Conservation (phyloP, 768 basidiomycete genomes). For the Paxillus rubicundulus region DNA sequence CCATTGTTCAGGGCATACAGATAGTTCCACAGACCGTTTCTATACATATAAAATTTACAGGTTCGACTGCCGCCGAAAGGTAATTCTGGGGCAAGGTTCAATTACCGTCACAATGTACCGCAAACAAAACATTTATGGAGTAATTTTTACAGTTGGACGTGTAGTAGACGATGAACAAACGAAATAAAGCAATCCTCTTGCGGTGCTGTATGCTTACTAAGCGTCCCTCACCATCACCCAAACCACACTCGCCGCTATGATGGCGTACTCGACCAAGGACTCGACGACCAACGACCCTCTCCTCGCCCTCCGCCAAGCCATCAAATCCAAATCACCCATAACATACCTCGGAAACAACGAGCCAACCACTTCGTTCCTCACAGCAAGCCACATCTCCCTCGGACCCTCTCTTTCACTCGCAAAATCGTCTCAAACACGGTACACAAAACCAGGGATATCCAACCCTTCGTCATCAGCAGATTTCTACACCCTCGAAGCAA, state of each 20-base stretch:
- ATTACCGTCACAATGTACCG: too few species aligned
- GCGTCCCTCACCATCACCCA: too few species aligned
- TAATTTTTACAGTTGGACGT: too few species aligned
- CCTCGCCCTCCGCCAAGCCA: constrained; percentile 57
- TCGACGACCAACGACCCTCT: constrained; percentile 44
- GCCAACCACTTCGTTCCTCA: constrained; percentile 45
- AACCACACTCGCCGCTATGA: neutral
- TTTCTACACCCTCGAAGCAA: constrained; percentile 75
- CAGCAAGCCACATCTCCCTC: constrained; percentile 67
- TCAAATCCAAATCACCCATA: constrained; percentile 51
- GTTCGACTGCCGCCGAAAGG: too few species aligned
- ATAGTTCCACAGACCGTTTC: too few species aligned
- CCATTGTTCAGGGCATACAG: too few species aligned
- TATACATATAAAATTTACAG: too few species aligned
- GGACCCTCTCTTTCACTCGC: constrained; percentile 52
- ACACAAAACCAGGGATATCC: constrained; percentile 58
- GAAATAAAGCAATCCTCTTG: too few species aligned
- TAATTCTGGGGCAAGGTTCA: too few species aligned
- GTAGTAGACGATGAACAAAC: too few species aligned
- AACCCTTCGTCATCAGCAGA: constrained; percentile 35
- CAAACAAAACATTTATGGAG: too few species aligned
- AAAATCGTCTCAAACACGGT: constrained; percentile 76
- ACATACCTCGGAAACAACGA: constrained; percentile 41
- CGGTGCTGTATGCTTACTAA: too few species aligned
- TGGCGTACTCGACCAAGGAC: constrained; percentile 8